phyloP scores from a whole-genome alignment of 1,139 yeast genomes.

The Magnusiomyces paraingens region DNA sequence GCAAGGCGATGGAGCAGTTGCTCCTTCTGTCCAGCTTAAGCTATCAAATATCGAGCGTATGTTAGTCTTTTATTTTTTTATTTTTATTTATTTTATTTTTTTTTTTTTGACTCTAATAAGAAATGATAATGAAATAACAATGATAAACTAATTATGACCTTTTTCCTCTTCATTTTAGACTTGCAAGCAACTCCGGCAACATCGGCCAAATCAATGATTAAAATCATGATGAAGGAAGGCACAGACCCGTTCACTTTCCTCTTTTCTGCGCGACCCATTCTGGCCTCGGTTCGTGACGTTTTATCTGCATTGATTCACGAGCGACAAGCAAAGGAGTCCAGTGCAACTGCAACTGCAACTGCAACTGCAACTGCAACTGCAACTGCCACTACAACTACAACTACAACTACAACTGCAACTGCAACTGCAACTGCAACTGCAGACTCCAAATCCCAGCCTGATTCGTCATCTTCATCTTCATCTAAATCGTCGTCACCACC shows the following conservation, averaged over 20 bases:
- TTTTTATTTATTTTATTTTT: neutral
- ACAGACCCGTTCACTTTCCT: conserved; percentile 14
- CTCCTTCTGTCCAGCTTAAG: conserved; percentile 17
- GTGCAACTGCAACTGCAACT: too few relatives aligned
- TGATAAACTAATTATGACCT: neutral
- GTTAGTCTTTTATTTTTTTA: neutral
- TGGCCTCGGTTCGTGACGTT: neutral
- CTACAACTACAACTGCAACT: conserved; percentile 24
- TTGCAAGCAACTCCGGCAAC: conserved; percentile 60
- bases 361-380: too few relatives aligned
- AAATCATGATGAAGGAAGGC: neutral
- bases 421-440: conserved; percentile 28
- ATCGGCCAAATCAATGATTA: conserved; percentile 2
- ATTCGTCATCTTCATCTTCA: conserved; percentile 33
- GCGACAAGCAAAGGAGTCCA: neutral
- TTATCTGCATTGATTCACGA: neutral
- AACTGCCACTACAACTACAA: conserved; percentile 44
- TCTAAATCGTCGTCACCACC: conserved; percentile 23
- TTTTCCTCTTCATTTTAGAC: conserved; percentile 36
- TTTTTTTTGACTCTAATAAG: too few relatives aligned
- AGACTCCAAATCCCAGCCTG: conserved; percentile 27
- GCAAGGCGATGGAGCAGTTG: conserved; percentile 19
- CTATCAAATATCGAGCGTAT: conserved; percentile 16
- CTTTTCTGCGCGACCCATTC: conserved; percentile 14
- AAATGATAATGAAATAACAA: neutral